These are phyloP conservation scores for Sherardia arvensis DNA, from an alignment of 257 asterid genomes.

Conservation along the genomic window DNA sequence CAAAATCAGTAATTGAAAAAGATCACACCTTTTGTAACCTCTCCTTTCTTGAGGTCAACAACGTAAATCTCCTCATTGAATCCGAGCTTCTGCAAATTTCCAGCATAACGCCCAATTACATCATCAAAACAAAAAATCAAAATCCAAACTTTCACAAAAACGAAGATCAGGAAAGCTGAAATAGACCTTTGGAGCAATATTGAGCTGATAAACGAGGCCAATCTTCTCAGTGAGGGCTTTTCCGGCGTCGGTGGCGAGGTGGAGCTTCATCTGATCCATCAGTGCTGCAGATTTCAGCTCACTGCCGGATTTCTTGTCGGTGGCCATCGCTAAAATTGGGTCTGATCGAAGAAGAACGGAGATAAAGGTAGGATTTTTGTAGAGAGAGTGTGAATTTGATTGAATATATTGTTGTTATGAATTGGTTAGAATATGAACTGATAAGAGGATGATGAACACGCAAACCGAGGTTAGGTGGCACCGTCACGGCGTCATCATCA, in stretches of 20 bases:
- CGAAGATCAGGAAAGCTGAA: background rate
- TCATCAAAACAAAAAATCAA: background rate
- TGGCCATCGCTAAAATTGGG: constrained; percentile 4
- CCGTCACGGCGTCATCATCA: background rate
- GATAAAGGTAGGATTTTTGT: background rate
- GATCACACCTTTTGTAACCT: constrained; percentile 62
- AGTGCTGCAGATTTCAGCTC: constrained; percentile 72
- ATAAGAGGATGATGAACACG: constrained; percentile 4
- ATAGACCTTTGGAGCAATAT: constrained; percentile 87
- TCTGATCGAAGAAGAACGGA: background rate
- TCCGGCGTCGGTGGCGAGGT: constrained; percentile 70
- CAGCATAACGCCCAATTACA: background rate
- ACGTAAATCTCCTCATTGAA: constrained; percentile 68
- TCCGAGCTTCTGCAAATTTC: constrained; percentile 55
- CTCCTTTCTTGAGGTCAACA: constrained; percentile 94
- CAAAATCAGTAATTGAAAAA: background rate
- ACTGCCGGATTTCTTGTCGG: constrained; percentile 1
- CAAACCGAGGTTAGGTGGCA: constrained; percentile 9
- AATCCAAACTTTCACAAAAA: background rate
- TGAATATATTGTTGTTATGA: background rate
- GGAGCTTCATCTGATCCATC: constrained; percentile 84
- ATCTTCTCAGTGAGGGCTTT: constrained; percentile 57
- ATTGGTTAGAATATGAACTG: background rate
- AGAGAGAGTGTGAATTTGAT: background rate
- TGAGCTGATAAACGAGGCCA: constrained; percentile 84